phyloP scores from a whole-genome alignment of 139 green algal genomes.

The Diplosphaera chodatii region DNA sequence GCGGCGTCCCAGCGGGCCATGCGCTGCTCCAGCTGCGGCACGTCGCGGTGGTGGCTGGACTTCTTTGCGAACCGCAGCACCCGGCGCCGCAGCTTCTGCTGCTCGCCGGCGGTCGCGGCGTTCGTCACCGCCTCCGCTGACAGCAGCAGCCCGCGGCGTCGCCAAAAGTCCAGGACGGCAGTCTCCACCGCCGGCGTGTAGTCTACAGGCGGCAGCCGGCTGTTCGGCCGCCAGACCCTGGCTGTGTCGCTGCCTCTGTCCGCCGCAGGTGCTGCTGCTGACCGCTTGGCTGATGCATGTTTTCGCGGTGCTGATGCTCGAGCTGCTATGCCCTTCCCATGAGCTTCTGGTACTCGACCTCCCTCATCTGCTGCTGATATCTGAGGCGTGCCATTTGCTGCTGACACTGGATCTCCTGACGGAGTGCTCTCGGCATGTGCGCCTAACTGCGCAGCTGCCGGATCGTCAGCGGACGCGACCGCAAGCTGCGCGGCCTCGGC shows the following conservation, averaged over 20 bases:
- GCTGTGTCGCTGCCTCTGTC: neutral
- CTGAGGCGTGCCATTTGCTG: neutral
- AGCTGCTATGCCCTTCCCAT: neutral
- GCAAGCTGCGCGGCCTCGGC: neutral
- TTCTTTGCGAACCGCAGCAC: neutral
- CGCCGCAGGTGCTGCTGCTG: no score
- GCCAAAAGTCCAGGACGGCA: neutral
- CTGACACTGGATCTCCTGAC: no score
- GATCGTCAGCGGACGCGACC: neutral
- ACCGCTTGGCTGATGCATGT: no score
- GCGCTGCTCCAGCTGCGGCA: neutral
- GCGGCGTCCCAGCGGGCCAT: neutral
- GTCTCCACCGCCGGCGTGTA: neutral
- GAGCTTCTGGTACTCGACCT: no score
- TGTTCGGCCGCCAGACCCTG: neutral
- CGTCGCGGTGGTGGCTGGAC: neutral
- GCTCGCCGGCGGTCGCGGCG: neutral
- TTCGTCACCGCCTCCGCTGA: neutral
- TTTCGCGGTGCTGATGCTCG: no score
- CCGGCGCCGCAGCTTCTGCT: neutral
- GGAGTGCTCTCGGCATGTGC: neutral
- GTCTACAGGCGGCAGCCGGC: neutral
- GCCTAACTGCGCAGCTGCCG: neutral
- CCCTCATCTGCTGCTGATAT: no score
- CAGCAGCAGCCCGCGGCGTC: neutral